A percentile compares a stretch with the other conserved stretches of the same genome.
These are phyloP conservation scores for Lichtheimia ornata DNA, from an alignment of 371 early-diverging fungal genomes.

Conservation along the genomic window DNA sequence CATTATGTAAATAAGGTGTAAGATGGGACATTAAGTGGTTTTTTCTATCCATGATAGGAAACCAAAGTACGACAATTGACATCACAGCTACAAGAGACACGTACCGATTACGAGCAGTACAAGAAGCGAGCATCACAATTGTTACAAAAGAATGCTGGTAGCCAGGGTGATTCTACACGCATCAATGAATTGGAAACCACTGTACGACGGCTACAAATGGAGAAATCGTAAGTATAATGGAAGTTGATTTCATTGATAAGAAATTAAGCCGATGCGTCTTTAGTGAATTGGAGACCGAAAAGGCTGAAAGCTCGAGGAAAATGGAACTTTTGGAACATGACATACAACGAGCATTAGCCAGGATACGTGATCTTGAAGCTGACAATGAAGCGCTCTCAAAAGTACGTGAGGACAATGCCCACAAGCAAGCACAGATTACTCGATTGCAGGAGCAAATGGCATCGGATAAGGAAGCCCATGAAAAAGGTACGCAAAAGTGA, in stretches of 20 bases:
- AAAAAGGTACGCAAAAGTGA: constrained; percentile 12
- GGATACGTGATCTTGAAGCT: constrained; percentile 47
- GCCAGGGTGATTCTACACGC: constrained; percentile 19
- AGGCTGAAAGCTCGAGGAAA: constrained; percentile 18
- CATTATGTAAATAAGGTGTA: not conserved
- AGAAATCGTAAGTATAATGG: constrained; percentile 26
- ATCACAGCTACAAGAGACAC: constrained; percentile 44
- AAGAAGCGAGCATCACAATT: constrained; percentile 60
- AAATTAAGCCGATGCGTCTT: not conserved
- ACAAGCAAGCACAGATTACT: constrained; percentile 10
- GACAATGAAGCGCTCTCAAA: constrained; percentile 27
- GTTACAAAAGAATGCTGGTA: constrained; percentile 39
- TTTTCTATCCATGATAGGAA: constrained; percentile 30
- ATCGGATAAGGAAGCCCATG: constrained; percentile 16
- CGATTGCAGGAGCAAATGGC: constrained; percentile 12
- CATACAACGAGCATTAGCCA: constrained; percentile 50
- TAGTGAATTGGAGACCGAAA: constrained; percentile 23
- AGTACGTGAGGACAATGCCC: constrained; percentile 26
- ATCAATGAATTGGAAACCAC: constrained; percentile 41
- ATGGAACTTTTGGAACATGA: constrained; percentile 47
- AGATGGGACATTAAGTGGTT: not conserved
- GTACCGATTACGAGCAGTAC: constrained; percentile 60
- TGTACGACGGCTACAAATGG: constrained; percentile 28
- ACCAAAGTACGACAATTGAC: constrained; percentile 49
- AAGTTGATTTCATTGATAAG: not conserved